A percentile compares a stretch with the other conserved stretches of the same genome.
Evolutionary conservation across 2,329 filamentous ascomycete genomes (phyloP).

Genomic region (Tolypocladium tropicale): DNA sequence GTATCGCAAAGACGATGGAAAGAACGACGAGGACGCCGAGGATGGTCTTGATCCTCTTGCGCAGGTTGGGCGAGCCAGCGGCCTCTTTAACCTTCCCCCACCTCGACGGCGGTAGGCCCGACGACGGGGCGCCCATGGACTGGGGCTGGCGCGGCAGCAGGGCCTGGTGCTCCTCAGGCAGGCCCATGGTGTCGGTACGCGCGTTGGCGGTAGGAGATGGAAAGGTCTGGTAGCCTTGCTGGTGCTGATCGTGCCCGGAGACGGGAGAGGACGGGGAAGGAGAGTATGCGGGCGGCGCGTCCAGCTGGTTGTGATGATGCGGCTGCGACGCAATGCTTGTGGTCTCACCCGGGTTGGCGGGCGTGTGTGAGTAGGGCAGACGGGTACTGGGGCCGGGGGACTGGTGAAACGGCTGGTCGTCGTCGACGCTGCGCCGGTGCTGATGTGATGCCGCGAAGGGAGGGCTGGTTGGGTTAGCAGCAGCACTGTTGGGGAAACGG

Average conservation of each 20-base stretch:
- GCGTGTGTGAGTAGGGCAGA: background rate
- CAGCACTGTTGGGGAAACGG: slow-evolving; percentile 3
- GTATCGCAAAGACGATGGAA: slow-evolving; percentile 17
- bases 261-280: slow-evolving; percentile 26
- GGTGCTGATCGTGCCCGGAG: slow-evolving; percentile 3
- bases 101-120: slow-evolving; percentile 12
- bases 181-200: slow-evolving; percentile 26
- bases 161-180: slow-evolving; percentile 29
- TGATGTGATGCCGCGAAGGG: slow-evolving; percentile 6
- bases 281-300: slow-evolving; percentile 42
- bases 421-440: slow-evolving; percentile 13
- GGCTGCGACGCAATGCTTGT: background rate
- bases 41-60: slow-evolving; percentile 17
- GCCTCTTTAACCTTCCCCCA: slow-evolving; percentile 18
- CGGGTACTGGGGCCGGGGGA: slow-evolving; percentile 1
- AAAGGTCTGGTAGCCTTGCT: slow-evolving; percentile 34
- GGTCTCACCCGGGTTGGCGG: background rate
- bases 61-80: slow-evolving; percentile 8
- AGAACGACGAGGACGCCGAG: slow-evolving; percentile 21
- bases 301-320: slow-evolving; percentile 14
- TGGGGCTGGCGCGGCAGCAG: slow-evolving; percentile 32
- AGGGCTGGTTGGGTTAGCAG: background rate
- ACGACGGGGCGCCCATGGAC: slow-evolving; percentile 31
- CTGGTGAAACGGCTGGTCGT: slow-evolving; percentile 6
- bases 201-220: slow-evolving; percentile 7